Evolutionary conservation across 2,329 filamentous ascomycete species (phyloP).

Genomic region (Hymenoscyphus scutula): DNA sequence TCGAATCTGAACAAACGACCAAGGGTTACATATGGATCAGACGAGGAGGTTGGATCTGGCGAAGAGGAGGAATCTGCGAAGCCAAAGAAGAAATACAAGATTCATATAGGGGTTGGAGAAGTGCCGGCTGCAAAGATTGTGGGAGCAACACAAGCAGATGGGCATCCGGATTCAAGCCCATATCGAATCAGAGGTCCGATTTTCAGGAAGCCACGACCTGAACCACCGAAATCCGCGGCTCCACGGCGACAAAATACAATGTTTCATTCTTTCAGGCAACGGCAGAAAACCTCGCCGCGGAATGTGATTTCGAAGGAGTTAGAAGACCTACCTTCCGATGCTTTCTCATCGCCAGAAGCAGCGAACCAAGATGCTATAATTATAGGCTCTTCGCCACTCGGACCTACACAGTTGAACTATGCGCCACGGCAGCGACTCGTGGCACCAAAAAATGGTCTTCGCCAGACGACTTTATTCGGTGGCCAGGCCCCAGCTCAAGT

Average conservation of each 20-base stretch:
- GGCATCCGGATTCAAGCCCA: slow-evolving; percentile 43
- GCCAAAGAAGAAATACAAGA: slow-evolving; percentile 32
- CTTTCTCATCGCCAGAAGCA: slow-evolving; percentile 34
- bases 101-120: slow-evolving; percentile 29
- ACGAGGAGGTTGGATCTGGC: slow-evolving; percentile 21
- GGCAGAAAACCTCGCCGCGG: slow-evolving; percentile 9
- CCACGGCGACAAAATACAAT: slow-evolving; percentile 10
- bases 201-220: slow-evolving; percentile 45
- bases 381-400: slow-evolving; percentile 25
- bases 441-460: slow-evolving; percentile 33
- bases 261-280: slow-evolving; percentile 11
- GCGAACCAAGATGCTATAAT: slow-evolving; percentile 18
- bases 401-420: slow-evolving; percentile 16
- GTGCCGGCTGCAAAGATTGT: slow-evolving; percentile 30
- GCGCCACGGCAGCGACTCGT: slow-evolving; percentile 26
- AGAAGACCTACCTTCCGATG: slow-evolving; percentile 50
- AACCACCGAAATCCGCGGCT: slow-evolving; percentile 24
- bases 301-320: slow-evolving; percentile 45
- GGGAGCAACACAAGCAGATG: slow-evolving; percentile 35
- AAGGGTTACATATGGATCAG: slow-evolving; percentile 27
- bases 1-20: slow-evolving; percentile 38
- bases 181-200: slow-evolving; percentile 50
- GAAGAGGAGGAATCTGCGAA: slow-evolving; percentile 25
- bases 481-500: slow-evolving; percentile 34
- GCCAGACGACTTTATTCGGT: slow-evolving; percentile 37